A percentile compares a stretch with the other conserved stretches of the same genome.
Conservation (phyloP, 441 rosid genomes). For the Caryocar brasiliense region DNA sequence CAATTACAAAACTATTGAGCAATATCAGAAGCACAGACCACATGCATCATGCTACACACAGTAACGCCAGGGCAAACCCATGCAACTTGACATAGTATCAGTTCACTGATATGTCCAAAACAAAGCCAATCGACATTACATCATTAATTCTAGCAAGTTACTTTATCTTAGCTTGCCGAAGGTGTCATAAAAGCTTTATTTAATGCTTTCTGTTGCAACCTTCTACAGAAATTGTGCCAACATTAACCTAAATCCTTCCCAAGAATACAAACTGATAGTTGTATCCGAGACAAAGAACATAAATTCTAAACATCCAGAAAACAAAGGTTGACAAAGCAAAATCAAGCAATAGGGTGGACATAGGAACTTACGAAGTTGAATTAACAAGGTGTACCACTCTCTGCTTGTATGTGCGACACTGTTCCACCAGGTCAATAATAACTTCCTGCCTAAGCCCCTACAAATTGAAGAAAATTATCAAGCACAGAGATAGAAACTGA, state of each 20-base stretch:
- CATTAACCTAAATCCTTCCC: too few relatives aligned
- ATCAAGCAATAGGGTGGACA: not conserved
- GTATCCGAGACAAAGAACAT: too few relatives aligned
- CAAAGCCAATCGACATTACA: too few relatives aligned
- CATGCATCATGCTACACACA: not conserved
- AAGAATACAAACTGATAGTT: too few relatives aligned
- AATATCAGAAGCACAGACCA: not conserved
- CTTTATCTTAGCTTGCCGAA: too few relatives aligned
- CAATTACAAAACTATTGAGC: not conserved
- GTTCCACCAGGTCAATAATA: conserved; percentile 89
- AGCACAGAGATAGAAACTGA: not conserved
- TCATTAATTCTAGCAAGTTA: too few relatives aligned
- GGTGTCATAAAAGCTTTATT: too few relatives aligned
- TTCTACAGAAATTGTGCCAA: too few relatives aligned
- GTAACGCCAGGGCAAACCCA: not conserved
- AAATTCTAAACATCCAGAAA: too few relatives aligned
- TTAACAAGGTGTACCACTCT: conserved; percentile 97
- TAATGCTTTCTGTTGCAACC: too few relatives aligned
- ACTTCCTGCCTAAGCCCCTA: conserved; percentile 97
- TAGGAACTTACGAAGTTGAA: conserved; percentile 75
- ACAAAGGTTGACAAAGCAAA: too few relatives aligned
- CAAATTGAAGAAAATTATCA: conserved; percentile 13
- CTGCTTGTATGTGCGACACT: conserved; percentile 92
- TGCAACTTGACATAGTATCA: not conserved
- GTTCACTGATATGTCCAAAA: not conserved